Evolutionary conservation across 352 stramenopile species (phyloP), one percentile per base, ranked within the genome.

Genomic region (Phytophthora brassicae): DNA sequence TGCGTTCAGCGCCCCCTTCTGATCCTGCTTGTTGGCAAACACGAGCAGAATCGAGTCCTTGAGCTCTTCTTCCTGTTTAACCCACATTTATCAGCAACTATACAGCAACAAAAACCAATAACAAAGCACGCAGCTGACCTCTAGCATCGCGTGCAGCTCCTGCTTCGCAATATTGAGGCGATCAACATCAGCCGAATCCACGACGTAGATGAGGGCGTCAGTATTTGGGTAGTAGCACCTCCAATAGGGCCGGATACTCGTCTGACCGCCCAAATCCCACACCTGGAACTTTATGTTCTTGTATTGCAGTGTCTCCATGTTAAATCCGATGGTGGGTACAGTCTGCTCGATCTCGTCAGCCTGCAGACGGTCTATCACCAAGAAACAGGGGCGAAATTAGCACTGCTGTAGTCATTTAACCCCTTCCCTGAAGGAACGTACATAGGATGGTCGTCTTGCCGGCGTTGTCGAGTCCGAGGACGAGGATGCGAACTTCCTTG

Each of bases 1-100:
- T 41, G 87, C 88, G 28, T 94, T 94, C 31, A 96, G 60, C 5
- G 97, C 95, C 22, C 97, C 97, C 48, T 96, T 97, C 64, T 99
- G 96, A 86, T 99, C 97, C 76, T 99, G 97, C 69, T 99, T 99
- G 79, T 99, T 99, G 26, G 97, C 97, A 84, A 99, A 99, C 13
- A 99, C 97, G 31, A 99, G 75, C 64, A 99, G 74, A 70, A 99
- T 99, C 24, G 97, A 95, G 75, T 99, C 96, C 59, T 98, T 97
- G 14, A 99, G 80, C 74, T 99, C 97, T 58, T 99, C 97, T 68
- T 99, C 97, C 83, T 97, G 70, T 31, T 63, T 20, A 44, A 4
- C n/a, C 41, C 3, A 53, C 41, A 35, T 7, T 29, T 29, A 4
- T 67, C 44, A 48, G 35, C 19, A n/a, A 22, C 17, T 14, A 24